Base-by-base conservation (phyloP, 2,329 filamentous ascomycete species). In the Pezizomycotina sp. region DNA sequence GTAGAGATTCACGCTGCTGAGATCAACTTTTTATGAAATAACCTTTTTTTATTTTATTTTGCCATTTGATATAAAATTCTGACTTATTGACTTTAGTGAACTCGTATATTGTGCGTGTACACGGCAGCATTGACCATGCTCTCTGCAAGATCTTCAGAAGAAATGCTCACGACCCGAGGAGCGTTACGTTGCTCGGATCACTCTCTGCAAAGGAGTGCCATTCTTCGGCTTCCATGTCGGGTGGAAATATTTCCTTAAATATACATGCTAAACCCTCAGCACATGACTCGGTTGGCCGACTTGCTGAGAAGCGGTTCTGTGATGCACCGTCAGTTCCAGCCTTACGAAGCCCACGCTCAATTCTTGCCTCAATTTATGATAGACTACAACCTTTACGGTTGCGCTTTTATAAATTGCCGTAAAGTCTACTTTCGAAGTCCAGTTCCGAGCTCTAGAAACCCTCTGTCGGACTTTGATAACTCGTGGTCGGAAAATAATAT, bases 181-280 rank as follows among this genome's bases (percentile, higher is more conserved):
- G 68, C 10, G 65, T 58, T 93, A 78, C 54, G 83, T 95, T 23
- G 86, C 83, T 16, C 77, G 91, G 48, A 83, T 98, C 53, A 86
- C 79, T 5, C 63, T 93, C 4, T 77, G 91, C 46, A 95, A 98
- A 56, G 89, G 83, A 3, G 66, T 92, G 13, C 89, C 91, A 0
- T 98, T 93, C 60, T 98, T 92, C 55, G 91, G 89, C 12, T 95
- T 89, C 53, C 69, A 92, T 57, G 82, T 95, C 33, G 89, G 91
- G 36, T 92, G 92, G 57, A 74, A 69, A 27, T 79, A 78, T 57
- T 98, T 81, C 53, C 70, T 93, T 51, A 98, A 56, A 78, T 98
- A 38, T 95, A 98, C 55, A 69, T 95, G 60, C 69, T 92, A 49
- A 92, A 91, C 50, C 86, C 89, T 1, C 57, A 73, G 27, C 71